Evolutionary conservation across 495 filamentous ascomycete species (phyloP).

Genomic region (Aspergillus campestris): DNA sequence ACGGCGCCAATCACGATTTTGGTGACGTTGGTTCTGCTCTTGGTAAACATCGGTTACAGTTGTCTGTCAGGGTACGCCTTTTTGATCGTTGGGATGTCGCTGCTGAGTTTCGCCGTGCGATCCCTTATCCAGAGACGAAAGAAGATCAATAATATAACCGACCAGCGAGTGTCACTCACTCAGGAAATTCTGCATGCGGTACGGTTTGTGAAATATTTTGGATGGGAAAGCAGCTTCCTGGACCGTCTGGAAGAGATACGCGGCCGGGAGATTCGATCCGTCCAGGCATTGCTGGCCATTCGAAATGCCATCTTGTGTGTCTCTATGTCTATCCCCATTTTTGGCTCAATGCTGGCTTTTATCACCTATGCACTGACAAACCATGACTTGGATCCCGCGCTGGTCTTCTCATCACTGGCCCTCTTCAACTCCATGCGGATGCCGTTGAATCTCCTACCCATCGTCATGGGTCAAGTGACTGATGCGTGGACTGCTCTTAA

Average conservation of each 20-base stretch:
- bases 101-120: slow-evolving; percentile 65
- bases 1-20: slow-evolving; percentile 69
- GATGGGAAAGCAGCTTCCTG: slow-evolving; percentile 85
- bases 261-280: slow-evolving; percentile 62
- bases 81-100: slow-evolving; percentile 65
- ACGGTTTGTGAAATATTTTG: slow-evolving; percentile 92
- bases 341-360: slow-evolving; percentile 91
- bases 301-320: slow-evolving; percentile 80
- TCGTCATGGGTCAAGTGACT: slow-evolving; percentile 80
- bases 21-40: slow-evolving; percentile 66
- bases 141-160: slow-evolving; percentile 84
- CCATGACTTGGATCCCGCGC: slow-evolving; percentile 63
- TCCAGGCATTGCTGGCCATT: slow-evolving; percentile 72
- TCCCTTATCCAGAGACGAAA: slow-evolving; percentile 62
- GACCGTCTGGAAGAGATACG: slow-evolving; percentile 65
- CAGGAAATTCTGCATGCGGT: slow-evolving; percentile 90
- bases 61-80: slow-evolving; percentile 82
- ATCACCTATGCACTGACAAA: slow-evolving; percentile 80
- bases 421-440: slow-evolving; percentile 87
- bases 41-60: slow-evolving; percentile 82
- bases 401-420: slow-evolving; percentile 85
- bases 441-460: slow-evolving; percentile 78
- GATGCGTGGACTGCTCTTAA: slow-evolving; percentile 81
- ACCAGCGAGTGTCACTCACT: slow-evolving; percentile 81
- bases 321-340: slow-evolving; percentile 71